Base-by-base conservation (phyloP, 2,329 filamentous ascomycete genomes). In the Juglanconis oblonga region DNA sequence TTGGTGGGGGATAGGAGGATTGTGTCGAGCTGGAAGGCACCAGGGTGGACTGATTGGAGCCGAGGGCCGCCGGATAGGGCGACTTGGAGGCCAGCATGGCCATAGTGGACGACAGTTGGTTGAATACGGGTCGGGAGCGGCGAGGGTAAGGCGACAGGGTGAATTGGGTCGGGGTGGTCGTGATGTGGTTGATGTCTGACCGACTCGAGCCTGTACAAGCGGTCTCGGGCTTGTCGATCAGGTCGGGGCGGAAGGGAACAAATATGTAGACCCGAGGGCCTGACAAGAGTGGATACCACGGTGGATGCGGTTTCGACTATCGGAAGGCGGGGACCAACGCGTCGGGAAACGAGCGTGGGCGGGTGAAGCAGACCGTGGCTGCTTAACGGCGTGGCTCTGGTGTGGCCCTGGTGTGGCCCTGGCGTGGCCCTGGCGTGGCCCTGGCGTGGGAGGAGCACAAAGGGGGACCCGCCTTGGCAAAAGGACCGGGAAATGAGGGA, bases 61-160 rank as follows among this genome's bases (percentile, higher is more conserved):
- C 76, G 67, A 87, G 74, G 57, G 83, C 78, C 56, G 85, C 77
- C 66, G 87, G 81, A 71, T 88, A 91, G 48, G 88, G 81, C 67
- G 88, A 79, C 73, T 92, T 92, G 62, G 89, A 86, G 66, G 90
- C 90, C 70, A 93, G 78, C 86, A 92, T 90, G 69, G 90, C 87
- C 90, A 92, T 91, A 59, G 65, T 72, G 60, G n/a, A n/a, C 13
- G 42, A 52, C 31, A 9, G 35, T 29, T 32, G 45, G 10, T 33
- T 31, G 42, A 9, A 36, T n/a, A n/a, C n/a, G n/a, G n/a, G 17
- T 31, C 44, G 31, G 8, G 4, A 9, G 11, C 29, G 33, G 17
- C 6, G 31, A 13, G 14, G 24, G 11, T 47, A 29, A 11, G 13
- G n/a, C 5, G 42, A 5, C 14, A 17, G 11, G 11, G 32, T 5